Conservation (phyloP, 1,284 basidiomycete species). For the Sphagnurus paluster region DNA sequence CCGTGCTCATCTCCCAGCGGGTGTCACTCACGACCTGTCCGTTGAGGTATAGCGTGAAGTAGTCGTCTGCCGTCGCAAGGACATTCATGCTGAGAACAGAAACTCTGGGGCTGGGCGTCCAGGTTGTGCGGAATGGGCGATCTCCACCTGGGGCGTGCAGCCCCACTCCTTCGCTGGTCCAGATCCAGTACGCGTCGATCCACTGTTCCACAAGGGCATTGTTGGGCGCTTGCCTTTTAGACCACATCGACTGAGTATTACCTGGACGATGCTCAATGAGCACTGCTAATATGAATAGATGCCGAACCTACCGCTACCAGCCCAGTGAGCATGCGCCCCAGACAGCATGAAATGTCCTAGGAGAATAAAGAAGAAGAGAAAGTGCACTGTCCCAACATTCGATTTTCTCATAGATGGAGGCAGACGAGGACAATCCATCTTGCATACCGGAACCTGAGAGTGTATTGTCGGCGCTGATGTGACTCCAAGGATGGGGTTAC, state of each 20-base stretch:
- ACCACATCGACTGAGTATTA: neutral
- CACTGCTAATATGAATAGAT: too few species aligned
- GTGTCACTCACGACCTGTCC: slow-evolving; percentile 10
- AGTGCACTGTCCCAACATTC: too few species aligned
- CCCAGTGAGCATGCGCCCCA: too few species aligned
- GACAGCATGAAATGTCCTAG: too few species aligned
- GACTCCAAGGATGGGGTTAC: too few species aligned
- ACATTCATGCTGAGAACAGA: slow-evolving; percentile 13
- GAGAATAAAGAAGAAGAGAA: too few species aligned
- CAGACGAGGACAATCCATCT: too few species aligned
- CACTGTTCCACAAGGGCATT: neutral
- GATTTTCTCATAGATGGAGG: too few species aligned
- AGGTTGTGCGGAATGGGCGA: slow-evolving; percentile 17
- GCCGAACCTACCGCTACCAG: too few species aligned
- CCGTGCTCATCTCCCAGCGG: neutral
- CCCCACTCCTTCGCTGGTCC: slow-evolving; percentile 1
- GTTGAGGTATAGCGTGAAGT: slow-evolving; percentile 19
- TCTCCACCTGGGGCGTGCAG: slow-evolving; percentile 7
- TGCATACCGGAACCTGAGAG: too few species aligned
- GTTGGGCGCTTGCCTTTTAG: too few species aligned
- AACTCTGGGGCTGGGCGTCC: slow-evolving; percentile 9
- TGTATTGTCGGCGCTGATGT: too few species aligned
- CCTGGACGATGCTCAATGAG: neutral
- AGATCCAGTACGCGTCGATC: slow-evolving; percentile 16
- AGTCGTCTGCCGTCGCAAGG: slow-evolving; percentile 19